Evolutionary conservation across 495 filamentous ascomycete species (phyloP).

Genomic region (Alectoria sarmentosa): DNA sequence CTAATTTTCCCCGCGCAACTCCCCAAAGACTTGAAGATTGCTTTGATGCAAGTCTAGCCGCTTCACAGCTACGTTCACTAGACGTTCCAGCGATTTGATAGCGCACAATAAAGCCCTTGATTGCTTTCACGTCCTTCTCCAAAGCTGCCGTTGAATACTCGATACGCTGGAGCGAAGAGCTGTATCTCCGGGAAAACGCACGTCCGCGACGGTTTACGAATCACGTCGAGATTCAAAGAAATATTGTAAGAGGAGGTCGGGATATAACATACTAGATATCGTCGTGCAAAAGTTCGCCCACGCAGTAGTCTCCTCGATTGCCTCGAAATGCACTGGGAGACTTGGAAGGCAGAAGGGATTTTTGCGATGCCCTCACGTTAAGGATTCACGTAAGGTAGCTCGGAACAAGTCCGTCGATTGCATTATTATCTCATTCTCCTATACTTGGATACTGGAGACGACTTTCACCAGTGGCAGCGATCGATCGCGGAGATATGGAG

Average conservation of each 20-base stretch:
- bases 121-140: slow-evolving; percentile 23
- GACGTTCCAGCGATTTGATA: background rate
- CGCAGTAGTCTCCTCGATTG: background rate
- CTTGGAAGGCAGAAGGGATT: background rate
- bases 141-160: slow-evolving; percentile 19
- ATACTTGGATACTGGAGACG: slow-evolving; percentile 11
- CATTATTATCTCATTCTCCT: slow-evolving; percentile 17
- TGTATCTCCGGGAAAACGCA: background rate
- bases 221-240: background rate
- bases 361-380: background rate
- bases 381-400: slow-evolving; percentile 13
- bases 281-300: background rate
- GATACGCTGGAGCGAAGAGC: too few relatives aligned
- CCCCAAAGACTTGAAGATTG: too few relatives aligned
- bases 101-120: slow-evolving; percentile 13
- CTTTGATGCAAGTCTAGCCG: too few relatives aligned
- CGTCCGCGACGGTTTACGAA: background rate
- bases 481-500: slow-evolving; percentile 15
- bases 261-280: background rate
- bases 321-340: background rate
- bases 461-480: slow-evolving; percentile 13
- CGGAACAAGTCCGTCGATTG: slow-evolving; percentile 14
- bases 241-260: background rate
- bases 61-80: too few relatives aligned
- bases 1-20: too few relatives aligned